phyloP scores from a whole-genome alignment of 768 basidiomycete species.

The Podaxis carcinomalis region DNA sequence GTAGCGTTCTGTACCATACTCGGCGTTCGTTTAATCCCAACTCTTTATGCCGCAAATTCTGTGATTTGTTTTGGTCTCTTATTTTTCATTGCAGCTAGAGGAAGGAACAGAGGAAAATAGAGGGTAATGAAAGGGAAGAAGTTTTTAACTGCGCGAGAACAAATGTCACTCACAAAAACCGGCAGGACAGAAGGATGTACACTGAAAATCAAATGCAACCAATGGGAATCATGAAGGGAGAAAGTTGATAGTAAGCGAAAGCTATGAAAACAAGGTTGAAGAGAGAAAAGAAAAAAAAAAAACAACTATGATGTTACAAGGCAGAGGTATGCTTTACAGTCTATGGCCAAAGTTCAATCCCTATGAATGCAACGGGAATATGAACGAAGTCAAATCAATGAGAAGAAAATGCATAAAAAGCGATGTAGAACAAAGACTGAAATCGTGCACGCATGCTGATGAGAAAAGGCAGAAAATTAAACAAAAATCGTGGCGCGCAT shows the following conservation, averaged over 20 bases:
- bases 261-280: conserved; percentile 6
- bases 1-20: conserved; percentile 4
- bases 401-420: conserved; percentile 7
- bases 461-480: conserved; percentile 1
- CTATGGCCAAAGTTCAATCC: conserved; percentile 7
- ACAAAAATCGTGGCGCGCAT: neutral
- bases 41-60: neutral
- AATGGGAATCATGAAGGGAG: neutral
- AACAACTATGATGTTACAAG: conserved; percentile 2
- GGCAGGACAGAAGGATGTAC: neutral
- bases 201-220: neutral
- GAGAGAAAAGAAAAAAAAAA: neutral
- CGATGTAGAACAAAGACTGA: neutral
- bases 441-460: neutral
- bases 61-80: neutral
- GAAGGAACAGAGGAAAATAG: neutral
- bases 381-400: conserved; percentile 13
- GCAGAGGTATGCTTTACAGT: conserved; percentile 6
- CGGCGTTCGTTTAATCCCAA: neutral
- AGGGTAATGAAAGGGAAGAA: neutral
- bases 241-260: neutral
- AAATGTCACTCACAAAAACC: neutral
- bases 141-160: neutral
- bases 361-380: conserved; percentile 1
- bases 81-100: neutral